These are phyloP conservation scores for Salix brachista DNA, from an alignment of 345 rosid genomes.

Conservation along the genomic window DNA sequence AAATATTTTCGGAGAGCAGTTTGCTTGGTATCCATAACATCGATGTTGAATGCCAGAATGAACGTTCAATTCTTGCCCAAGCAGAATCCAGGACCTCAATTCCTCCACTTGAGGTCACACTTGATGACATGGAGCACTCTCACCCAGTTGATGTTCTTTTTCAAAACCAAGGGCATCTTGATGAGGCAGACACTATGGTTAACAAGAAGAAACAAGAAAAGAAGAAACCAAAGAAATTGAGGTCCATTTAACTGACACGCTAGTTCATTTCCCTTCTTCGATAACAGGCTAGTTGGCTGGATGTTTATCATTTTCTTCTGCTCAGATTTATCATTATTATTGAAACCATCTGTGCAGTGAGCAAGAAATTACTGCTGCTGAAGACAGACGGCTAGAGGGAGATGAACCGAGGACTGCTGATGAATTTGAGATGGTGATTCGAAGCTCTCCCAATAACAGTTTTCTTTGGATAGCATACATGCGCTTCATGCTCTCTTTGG, in stretches of 20 bases:
- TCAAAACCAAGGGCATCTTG: slow-evolving; percentile 33
- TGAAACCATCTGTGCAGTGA: slow-evolving; percentile 48
- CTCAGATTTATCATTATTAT: not conserved
- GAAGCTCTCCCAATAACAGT: slow-evolving; percentile 93
- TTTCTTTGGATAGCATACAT: slow-evolving; percentile 89
- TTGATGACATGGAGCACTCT: slow-evolving; percentile 58
- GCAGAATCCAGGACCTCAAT: slow-evolving; percentile 70
- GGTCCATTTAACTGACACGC: slow-evolving; percentile 31
- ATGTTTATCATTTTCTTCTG: not conserved
- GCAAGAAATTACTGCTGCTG: slow-evolving; percentile 79
- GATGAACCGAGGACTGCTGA: slow-evolving; percentile 78
- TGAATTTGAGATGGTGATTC: slow-evolving; percentile 85
- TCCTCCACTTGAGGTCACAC: slow-evolving; percentile 79
- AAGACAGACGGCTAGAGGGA: slow-evolving; percentile 75
- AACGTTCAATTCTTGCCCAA: slow-evolving; percentile 46
- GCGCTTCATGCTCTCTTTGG: slow-evolving; percentile 75
- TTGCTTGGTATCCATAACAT: slow-evolving; percentile 25
- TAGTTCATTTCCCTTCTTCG: not conserved
- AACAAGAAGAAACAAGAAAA: slow-evolving; percentile 49
- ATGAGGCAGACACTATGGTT: slow-evolving; percentile 29
- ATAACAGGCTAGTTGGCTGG: not conserved
- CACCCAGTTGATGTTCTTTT: slow-evolving; percentile 25
- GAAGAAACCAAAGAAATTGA: slow-evolving; percentile 68
- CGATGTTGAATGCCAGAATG: slow-evolving; percentile 38
- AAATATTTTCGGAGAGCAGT: slow-evolving; percentile 16